Percentiles rank a stretch among this genome's conserved stretches.
phyloP scores from a whole-genome alignment of 495 filamentous ascomycete species.

The Chaetomidium leptoderma region DNA sequence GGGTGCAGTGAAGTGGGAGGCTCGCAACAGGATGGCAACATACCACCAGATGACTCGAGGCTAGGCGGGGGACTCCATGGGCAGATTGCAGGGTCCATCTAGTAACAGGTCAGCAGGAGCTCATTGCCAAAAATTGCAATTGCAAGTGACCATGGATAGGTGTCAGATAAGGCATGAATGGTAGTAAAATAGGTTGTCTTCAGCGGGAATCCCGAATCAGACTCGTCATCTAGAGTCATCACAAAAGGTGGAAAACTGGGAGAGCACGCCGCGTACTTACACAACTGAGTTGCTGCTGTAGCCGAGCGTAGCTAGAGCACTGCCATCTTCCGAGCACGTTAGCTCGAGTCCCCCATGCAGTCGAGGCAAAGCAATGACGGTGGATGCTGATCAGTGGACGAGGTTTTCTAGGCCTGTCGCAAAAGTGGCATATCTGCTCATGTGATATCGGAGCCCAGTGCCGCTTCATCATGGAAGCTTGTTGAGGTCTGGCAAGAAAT shows the following conservation, averaged over 20 bases:
- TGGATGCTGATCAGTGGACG: slow-evolving; percentile 78
- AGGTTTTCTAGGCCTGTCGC: slow-evolving; percentile 99
- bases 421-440: slow-evolving; percentile 91
- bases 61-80: not conserved
- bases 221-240: slow-evolving; percentile 88
- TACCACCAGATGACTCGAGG: slow-evolving; percentile 18
- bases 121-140: slow-evolving; percentile 7
- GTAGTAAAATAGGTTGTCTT: slow-evolving; percentile 65
- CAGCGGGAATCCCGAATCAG: slow-evolving; percentile 77
- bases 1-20: slow-evolving; percentile 4
- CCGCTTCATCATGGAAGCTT: slow-evolving; percentile 81
- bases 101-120: slow-evolving; percentile 18
- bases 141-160: slow-evolving; percentile 6
- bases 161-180: slow-evolving; percentile 79
- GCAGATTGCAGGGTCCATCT: not conserved
- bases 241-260: slow-evolving; percentile 29
- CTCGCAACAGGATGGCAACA: slow-evolving; percentile 7
- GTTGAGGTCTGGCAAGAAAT: slow-evolving; percentile 18
- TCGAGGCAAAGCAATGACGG: slow-evolving; percentile 12
- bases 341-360: slow-evolving; percentile 13
- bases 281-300: not conserved
- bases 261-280: slow-evolving; percentile 14
- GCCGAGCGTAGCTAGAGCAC: not conserved
- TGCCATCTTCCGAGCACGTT: slow-evolving; percentile 16
- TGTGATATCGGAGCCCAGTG: slow-evolving; percentile 93